Conservation (phyloP, 2,329 filamentous ascomycete genomes). For the Beauveria sp. region DNA sequence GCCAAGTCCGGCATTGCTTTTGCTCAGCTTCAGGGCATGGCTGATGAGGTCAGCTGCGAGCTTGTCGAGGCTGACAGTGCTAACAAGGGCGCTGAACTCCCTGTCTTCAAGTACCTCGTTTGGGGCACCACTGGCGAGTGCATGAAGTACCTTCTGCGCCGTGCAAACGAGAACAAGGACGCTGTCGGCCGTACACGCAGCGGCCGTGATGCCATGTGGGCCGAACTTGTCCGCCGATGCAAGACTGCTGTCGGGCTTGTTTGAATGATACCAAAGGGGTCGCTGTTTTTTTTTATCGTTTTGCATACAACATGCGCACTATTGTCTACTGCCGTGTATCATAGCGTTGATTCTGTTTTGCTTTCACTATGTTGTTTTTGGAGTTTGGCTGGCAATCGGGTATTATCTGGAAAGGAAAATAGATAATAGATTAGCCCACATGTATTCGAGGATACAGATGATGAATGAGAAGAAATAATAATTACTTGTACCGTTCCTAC, state of each 20-base stretch:
- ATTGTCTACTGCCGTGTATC: constrained; percentile 6
- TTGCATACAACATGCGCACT: constrained; percentile 8
- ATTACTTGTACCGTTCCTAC: neutral
- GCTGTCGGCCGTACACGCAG: constrained; percentile 56
- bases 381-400: constrained; percentile 2
- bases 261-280: constrained; percentile 17
- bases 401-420: constrained; percentile 7
- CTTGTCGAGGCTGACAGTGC: constrained; percentile 33
- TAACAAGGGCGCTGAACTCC: constrained; percentile 29
- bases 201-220: constrained; percentile 55
- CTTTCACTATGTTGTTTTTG: constrained; percentile 1
- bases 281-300: neutral
- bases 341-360: constrained; percentile 12
- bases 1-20: constrained; percentile 34
- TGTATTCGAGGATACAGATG: constrained; percentile 6
- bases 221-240: constrained; percentile 50
- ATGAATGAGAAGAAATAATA: constrained; percentile 9
- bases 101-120: constrained; percentile 64
- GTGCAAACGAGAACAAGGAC: constrained; percentile 63
- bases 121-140: constrained; percentile 72
- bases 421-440: constrained; percentile 8
- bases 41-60: constrained; percentile 77
- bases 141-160: constrained; percentile 67
- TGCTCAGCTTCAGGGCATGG: constrained; percentile 88
- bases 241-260: constrained; percentile 34